Conservation (phyloP, 2,329 filamentous ascomycete genomes). For the Ceratocystis variospora region DNA sequence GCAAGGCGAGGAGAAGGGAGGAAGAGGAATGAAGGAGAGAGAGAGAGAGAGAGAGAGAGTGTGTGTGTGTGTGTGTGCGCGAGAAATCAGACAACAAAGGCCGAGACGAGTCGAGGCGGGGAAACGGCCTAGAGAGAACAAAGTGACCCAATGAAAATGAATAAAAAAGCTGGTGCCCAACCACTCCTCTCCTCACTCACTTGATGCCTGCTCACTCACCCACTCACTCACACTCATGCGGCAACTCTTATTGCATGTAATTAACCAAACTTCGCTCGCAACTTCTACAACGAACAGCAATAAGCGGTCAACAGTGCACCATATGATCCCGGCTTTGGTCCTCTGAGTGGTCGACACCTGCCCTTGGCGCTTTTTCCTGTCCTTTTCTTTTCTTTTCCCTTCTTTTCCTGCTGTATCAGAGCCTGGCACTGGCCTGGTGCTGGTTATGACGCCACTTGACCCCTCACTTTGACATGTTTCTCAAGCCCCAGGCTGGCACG, state of each 20-base stretch:
- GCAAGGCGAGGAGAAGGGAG: background rate
- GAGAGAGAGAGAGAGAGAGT: no score
- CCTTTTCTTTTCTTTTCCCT: background rate
- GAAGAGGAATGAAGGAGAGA: background rate
- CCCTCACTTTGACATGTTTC: slow-evolving; percentile 10
- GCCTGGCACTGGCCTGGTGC: slow-evolving; percentile 1
- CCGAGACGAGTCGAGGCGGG: background rate
- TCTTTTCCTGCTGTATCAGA: background rate
- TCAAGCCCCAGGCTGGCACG: slow-evolving; percentile 1
- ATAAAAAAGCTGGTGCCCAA: background rate
- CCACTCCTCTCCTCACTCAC: background rate
- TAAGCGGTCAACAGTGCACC: background rate
- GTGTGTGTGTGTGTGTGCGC: no score
- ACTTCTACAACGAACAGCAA: background rate
- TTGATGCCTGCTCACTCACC: background rate
- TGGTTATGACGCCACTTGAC: slow-evolving; percentile 5
- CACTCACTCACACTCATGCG: background rate
- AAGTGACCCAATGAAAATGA: background rate
- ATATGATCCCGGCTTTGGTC: background rate
- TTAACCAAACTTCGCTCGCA: background rate
- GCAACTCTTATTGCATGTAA: no score
- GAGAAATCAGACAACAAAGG: background rate
- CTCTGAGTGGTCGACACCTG: background rate
- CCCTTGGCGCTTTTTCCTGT: background rate
- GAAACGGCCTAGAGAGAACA: background rate